These are phyloP conservation scores for Dacryopinax spathularia DNA, from an alignment of 768 basidiomycete species.

Conservation along the genomic window DNA sequence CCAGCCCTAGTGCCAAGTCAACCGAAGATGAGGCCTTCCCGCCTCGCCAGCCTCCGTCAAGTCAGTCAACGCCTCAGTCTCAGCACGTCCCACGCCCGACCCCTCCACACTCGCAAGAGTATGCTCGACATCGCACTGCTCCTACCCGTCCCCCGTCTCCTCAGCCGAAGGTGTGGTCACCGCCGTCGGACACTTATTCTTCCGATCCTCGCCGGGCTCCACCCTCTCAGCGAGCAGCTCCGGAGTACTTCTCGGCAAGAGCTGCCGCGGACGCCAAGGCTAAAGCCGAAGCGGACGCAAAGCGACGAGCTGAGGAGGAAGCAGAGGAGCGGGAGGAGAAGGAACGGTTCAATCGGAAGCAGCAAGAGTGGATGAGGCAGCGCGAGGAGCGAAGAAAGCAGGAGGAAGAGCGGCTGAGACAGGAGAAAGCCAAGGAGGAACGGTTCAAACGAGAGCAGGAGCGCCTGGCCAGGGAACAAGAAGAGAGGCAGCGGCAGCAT, in stretches of 20 bases:
- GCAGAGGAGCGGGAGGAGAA: not conserved
- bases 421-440: too few relatives aligned
- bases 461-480: not conserved
- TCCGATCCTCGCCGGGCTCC: not conserved
- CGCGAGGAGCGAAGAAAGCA: not conserved
- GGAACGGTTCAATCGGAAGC: not conserved
- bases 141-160: not conserved
- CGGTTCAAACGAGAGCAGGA: not conserved
- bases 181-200: not conserved
- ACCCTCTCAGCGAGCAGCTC: not conserved
- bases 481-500: not conserved
- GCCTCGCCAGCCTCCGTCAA: not conserved
- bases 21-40: not conserved
- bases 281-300: not conserved
- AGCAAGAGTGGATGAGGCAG: not conserved
- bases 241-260: not conserved
- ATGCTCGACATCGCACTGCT: not conserved
- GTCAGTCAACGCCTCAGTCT: not conserved
- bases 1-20: not conserved
- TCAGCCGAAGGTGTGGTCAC: not conserved
- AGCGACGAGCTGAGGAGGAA: not conserved
- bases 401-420: not conserved
- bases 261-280: not conserved
- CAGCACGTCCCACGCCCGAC: not conserved
- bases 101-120: not conserved